These are phyloP conservation scores for Psilocybe subaeruginosa DNA, from an alignment of 768 basidiomycete species.

Conservation along the genomic window DNA sequence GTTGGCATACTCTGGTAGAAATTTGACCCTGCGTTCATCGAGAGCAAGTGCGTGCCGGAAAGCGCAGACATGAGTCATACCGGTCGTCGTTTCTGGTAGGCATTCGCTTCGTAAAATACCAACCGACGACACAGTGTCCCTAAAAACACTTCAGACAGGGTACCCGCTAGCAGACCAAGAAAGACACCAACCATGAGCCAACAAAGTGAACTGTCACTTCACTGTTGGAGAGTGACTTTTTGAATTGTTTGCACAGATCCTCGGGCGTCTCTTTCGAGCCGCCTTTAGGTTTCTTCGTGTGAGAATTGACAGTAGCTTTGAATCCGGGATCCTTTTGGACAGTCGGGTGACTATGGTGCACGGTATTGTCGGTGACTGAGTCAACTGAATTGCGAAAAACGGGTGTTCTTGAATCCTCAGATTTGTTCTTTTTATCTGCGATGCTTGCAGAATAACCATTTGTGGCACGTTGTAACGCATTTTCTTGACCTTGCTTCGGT, in stretches of 20 bases:
- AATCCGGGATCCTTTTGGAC: too few species aligned
- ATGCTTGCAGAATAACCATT: too few species aligned
- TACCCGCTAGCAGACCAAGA: neutral
- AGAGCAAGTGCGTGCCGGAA: conserved; percentile 52
- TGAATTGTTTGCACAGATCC: conserved; percentile 7
- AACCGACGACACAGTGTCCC: conserved; percentile 53
- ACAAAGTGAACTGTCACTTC: conserved; percentile 45
- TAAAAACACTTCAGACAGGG: conserved; percentile 12
- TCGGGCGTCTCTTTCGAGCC: neutral
- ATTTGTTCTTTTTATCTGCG: too few species aligned
- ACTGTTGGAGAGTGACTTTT: conserved; percentile 19
- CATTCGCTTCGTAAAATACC: conserved; percentile 32
- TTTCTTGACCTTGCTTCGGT: too few species aligned
- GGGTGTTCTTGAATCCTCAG: too few species aligned
- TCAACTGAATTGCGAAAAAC: too few species aligned
- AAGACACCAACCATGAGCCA: conserved; percentile 39
- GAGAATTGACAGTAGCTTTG: too few species aligned
- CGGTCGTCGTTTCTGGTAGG: conserved; percentile 21
- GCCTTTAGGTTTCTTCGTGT: too few species aligned
- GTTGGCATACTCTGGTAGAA: conserved; percentile 44
- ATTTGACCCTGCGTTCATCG: conserved; percentile 52
- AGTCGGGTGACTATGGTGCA: too few species aligned
- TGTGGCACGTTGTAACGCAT: too few species aligned
- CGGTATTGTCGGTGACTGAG: too few species aligned
- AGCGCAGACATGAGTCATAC: conserved; percentile 35